Percentiles rank a stretch among this genome's conserved stretches.
These are phyloP conservation scores for Neonectria coccinea DNA, from an alignment of 2,329 filamentous ascomycete species.

Conservation along the genomic window DNA sequence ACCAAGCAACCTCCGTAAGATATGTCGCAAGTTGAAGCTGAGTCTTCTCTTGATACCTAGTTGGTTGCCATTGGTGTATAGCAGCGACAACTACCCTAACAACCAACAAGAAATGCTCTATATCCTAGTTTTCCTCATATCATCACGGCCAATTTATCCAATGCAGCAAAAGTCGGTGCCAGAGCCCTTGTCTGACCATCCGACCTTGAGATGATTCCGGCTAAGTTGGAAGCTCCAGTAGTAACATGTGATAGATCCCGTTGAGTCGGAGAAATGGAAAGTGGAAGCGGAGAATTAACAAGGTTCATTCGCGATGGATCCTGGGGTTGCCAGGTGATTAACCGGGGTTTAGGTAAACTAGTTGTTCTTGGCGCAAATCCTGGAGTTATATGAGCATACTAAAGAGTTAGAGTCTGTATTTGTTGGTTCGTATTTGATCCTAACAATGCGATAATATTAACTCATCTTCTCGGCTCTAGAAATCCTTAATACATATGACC, in stretches of 20 bases:
- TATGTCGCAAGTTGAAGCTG: no score
- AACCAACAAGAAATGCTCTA: background rate
- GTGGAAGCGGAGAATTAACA: background rate
- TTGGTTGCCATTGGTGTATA: background rate
- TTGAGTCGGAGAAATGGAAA: background rate
- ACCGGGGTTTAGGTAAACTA: background rate
- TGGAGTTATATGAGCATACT: no score
- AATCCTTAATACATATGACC: no score
- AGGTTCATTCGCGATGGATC: background rate
- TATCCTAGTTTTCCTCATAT: accelerated
- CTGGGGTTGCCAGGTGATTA: background rate
- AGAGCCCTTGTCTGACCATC: background rate
- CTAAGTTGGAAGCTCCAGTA: background rate
- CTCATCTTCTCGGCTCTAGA: no score
- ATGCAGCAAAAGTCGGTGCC: no score
- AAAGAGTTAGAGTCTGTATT: no score
- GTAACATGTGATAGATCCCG: background rate
- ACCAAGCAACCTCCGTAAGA: no score
- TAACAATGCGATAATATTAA: no score
- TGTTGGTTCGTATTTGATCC: no score
- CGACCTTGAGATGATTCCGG: background rate
- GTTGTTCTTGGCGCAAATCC: no score
- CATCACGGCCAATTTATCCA: background rate
- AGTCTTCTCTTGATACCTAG: background rate
- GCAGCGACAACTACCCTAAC: background rate